Conservation (phyloP, 345 rosid species). For the Noccaea bulbosa region DNA sequence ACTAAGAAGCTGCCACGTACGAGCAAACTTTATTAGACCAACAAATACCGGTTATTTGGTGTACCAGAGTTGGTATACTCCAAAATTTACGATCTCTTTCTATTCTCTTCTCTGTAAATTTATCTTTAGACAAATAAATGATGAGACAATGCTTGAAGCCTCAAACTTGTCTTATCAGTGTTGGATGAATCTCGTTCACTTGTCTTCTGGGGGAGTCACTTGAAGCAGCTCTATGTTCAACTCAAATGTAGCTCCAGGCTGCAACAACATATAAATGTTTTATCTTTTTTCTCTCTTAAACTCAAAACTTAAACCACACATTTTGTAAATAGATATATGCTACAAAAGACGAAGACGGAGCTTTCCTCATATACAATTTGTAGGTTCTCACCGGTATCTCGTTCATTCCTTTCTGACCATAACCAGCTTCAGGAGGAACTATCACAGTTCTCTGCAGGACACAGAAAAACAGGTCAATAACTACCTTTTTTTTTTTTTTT, state of each 20-base stretch:
- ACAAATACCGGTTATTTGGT: constrained; percentile 24
- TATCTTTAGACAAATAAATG: constrained; percentile 47
- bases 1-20: not conserved
- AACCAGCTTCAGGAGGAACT: constrained; percentile 85
- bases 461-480: not conserved
- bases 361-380: constrained; percentile 45
- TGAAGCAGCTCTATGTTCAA: constrained; percentile 83
- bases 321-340: not conserved
- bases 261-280: constrained; percentile 40
- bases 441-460: constrained; percentile 76
- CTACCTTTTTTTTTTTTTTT: not conserved
- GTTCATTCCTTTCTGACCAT: constrained; percentile 82
- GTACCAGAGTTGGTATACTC: not conserved
- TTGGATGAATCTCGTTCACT: constrained; percentile 30
- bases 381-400: constrained; percentile 80
- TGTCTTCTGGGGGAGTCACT: constrained; percentile 53
- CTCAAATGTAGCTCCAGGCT: constrained; percentile 83
- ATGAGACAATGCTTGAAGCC: constrained; percentile 44
- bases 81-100: constrained; percentile 22
- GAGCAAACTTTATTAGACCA: not conserved
- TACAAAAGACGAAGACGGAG: constrained; percentile 22
- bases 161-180: constrained; percentile 7
- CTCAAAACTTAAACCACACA: not conserved
- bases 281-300: constrained; percentile 14
- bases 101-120: not conserved